Conservation (phyloP, 768 basidiomycete species). For the Amanita muscaria region DNA sequence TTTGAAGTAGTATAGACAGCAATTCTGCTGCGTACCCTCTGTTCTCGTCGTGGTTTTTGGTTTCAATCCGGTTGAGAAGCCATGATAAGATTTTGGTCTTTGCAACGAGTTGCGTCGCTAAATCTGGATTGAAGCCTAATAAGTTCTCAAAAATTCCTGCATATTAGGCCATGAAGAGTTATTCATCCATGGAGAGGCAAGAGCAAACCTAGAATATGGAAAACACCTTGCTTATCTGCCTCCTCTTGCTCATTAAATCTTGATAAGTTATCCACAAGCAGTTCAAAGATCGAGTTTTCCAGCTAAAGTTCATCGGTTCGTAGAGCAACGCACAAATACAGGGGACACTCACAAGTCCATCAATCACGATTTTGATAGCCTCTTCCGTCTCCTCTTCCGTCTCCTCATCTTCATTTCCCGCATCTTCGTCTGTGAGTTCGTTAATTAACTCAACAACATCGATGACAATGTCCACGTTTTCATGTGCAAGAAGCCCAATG, state of each 20-base stretch:
- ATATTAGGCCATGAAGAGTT: background rate
- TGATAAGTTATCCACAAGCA: constrained; percentile 81
- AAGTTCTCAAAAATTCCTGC: constrained; percentile 90
- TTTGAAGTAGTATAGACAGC: constrained; percentile 83
- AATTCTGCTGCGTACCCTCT: constrained; percentile 90
- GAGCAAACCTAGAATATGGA: constrained; percentile 73
- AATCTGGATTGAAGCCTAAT: constrained; percentile 71
- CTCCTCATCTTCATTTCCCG: constrained; percentile 69
- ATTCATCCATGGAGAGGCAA: background rate
- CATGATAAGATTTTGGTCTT: constrained; percentile 73
- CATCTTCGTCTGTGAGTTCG: constrained; percentile 95
- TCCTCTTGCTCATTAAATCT: constrained; percentile 91
- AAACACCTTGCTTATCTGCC: constrained; percentile 84
- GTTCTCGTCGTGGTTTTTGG: constrained; percentile 78
- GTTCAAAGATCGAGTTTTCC: constrained; percentile 74
- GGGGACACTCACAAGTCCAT: constrained; percentile 54
- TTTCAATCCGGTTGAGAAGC: constrained; percentile 69
- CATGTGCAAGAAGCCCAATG: constrained; percentile 84
- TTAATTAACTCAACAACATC: constrained; percentile 88
- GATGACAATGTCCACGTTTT: constrained; percentile 96
- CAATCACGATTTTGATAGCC: constrained; percentile 66
- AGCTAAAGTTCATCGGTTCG: constrained; percentile 37
- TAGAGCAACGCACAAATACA: too few relatives aligned
- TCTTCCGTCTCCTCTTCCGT: constrained; percentile 54
- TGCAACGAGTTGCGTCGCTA: constrained; percentile 60